phyloP scores from a whole-genome alignment of 257 asterid species.

The Plantago major region DNA sequence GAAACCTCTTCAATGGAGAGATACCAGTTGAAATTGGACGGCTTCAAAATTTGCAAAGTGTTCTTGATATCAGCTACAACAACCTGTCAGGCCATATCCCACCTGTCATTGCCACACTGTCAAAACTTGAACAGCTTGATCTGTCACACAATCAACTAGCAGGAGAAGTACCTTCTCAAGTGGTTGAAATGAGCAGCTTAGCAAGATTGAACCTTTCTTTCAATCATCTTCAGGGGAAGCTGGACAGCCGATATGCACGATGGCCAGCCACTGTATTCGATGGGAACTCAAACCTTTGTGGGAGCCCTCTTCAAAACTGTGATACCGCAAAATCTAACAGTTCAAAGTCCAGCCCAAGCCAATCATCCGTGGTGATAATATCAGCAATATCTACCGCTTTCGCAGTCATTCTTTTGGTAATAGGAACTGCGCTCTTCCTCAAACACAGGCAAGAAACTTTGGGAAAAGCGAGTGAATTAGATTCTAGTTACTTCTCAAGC shows the following conservation, averaged over 20 bases:
- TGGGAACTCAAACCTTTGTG: conserved; percentile 69
- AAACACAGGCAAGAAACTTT: conserved; percentile 55
- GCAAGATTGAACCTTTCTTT: conserved; percentile 70
- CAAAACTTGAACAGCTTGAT: conserved; percentile 79
- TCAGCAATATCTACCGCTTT: conserved; percentile 49
- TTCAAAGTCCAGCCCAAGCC: conserved; percentile 28
- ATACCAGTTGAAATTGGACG: conserved; percentile 66
- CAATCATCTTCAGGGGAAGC: conserved; percentile 63
- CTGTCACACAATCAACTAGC: conserved; percentile 63
- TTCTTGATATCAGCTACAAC: conserved; percentile 72
- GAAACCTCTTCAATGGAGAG: conserved; percentile 63
- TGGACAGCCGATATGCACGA: conserved; percentile 53
- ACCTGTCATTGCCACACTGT: conserved; percentile 43
- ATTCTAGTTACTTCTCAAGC: conserved; percentile 47
- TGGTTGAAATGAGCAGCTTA: conserved; percentile 77
- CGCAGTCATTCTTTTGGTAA: conserved; percentile 42
- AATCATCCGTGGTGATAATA: conserved; percentile 52
- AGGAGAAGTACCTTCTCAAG: conserved; percentile 68
- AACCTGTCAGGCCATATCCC: conserved; percentile 68
- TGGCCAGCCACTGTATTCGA: conserved; percentile 74
- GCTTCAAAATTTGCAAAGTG: conserved; percentile 72
- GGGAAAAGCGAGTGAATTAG: conserved; percentile 33
- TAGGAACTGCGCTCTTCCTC: conserved; percentile 64
- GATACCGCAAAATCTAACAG: conserved; percentile 20
- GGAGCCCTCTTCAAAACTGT: conserved; percentile 68